Percentiles rank a stretch among this genome's conserved stretches.
These are phyloP conservation scores for Aspergillus flavus DNA, from an alignment of 2,329 filamentous ascomycete genomes.

Conservation along the genomic window DNA sequence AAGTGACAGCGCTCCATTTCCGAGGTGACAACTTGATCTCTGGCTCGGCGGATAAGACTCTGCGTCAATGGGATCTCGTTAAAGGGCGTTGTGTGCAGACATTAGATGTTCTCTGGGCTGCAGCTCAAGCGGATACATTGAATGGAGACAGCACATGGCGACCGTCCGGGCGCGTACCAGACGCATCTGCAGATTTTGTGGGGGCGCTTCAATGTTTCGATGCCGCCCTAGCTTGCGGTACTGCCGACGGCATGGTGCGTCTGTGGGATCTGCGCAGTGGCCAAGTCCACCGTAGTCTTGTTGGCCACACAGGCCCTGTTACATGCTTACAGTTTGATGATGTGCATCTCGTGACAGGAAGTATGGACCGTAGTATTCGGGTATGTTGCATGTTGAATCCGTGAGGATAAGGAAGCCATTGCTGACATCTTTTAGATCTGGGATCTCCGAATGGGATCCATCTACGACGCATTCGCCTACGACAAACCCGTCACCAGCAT, in stretches of 20 bases:
- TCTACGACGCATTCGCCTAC: conserved; percentile 94
- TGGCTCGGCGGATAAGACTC: conserved; percentile 93
- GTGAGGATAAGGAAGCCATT: neutral
- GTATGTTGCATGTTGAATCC: conserved; percentile 59
- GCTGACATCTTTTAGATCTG: conserved; percentile 70
- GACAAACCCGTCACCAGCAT: conserved; percentile 89
- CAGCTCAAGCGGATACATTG: conserved; percentile 79
- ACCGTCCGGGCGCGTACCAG: conserved; percentile 63
- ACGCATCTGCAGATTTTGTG: conserved; percentile 82
- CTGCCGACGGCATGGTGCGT: conserved; percentile 94
- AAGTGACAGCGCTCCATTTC: conserved; percentile 93
- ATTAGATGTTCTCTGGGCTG: conserved; percentile 95
- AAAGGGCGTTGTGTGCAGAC: conserved; percentile 98
- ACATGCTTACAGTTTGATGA: conserved; percentile 97
- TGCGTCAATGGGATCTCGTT: conserved; percentile 95
- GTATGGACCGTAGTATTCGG: conserved; percentile 86
- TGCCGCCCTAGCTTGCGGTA: conserved; percentile 91
- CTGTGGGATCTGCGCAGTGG: conserved; percentile 96
- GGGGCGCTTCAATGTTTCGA: conserved; percentile 95
- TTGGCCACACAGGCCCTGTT: conserved; percentile 92
- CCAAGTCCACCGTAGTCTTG: conserved; percentile 93
- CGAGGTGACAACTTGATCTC: conserved; percentile 87
- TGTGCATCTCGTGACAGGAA: conserved; percentile 90
- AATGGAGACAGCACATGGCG: conserved; percentile 69
- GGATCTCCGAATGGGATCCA: conserved; percentile 94